Evolutionary conservation across 208 protist species (phyloP), one percentile per base, ranked within the genome.

Genomic region (Vickermania ingenoplastis): DNA sequence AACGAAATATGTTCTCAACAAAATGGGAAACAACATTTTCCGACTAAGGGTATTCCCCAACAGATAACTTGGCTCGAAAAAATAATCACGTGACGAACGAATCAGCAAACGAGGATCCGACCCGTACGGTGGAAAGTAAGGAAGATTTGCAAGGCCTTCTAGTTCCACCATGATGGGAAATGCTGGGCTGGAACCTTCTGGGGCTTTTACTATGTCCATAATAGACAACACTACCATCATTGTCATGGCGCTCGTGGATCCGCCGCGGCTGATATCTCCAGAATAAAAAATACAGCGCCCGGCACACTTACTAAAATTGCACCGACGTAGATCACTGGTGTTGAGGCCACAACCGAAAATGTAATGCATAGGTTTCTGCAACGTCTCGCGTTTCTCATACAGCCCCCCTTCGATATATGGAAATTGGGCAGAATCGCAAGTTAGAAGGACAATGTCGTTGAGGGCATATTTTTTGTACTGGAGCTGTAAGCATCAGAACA

Each of bases 1-100:
- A 73, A 85, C 85, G 55, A 92, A 92, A 69, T 89, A 92, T 27
- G 77, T 78, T 1, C 76, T 71, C 59, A 86, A 78, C 53, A 89
- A 64, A 3, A 67, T 72, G 2, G 85, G 81, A 51, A 77, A 83
- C 22, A 92, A 63, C 85, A 92, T 92, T 31, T 77, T 58, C 30
- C 85, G 76, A 57, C 81, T 89, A 51, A 92, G 56, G 14, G 85
- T 79, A 56, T 92, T 92, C 45, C 85, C 85, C 53, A 92, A 83
- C 48, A 89, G 71, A 55, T 80, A 92, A 69, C 89, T 87, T 0
- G 85, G 85, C 65, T 89, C 81, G 67, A 87, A 92, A 17, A 89
- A 78, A 59, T 82, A 92, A 70, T 92, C 81, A 7, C 56, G 48
- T 53, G 82, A 73, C 0, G 85, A 81, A 63, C 83, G 86, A n/a